phyloP scores from a whole-genome alignment of 768 basidiomycete genomes.

The Agaricus sinodeliciosus region DNA sequence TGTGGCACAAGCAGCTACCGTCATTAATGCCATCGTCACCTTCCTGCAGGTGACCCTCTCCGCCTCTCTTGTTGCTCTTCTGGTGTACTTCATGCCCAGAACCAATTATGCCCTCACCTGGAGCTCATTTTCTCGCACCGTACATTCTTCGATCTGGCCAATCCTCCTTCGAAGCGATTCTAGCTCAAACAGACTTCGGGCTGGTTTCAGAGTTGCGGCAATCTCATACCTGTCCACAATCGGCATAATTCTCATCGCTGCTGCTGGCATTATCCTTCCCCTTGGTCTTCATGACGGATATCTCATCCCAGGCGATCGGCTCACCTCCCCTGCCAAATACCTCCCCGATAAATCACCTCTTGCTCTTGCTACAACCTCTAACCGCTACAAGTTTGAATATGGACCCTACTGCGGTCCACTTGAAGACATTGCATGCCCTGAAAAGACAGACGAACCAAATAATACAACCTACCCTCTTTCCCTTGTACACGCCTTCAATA shows the following conservation, averaged over 20 bases:
- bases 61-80: conserved; percentile 15
- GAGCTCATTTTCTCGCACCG: conserved; percentile 13
- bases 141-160: conserved; percentile 17
- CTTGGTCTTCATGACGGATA: neutral
- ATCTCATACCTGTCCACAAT: neutral
- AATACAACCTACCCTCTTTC: conserved; percentile 11
- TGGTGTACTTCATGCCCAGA: conserved; percentile 12
- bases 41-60: conserved; percentile 15
- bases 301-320: neutral
- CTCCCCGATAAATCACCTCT: conserved; percentile 16
- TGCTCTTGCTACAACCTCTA: conserved; percentile 14
- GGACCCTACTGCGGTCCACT: conserved; percentile 14
- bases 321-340: conserved; percentile 4
- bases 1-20: conserved; percentile 18
- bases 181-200: neutral
- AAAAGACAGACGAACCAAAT: conserved; percentile 8
- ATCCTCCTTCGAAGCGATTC: conserved; percentile 14
- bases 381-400: conserved; percentile 10
- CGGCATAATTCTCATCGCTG: neutral
- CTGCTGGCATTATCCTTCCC: neutral
- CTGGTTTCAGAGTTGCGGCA: conserved; percentile 3
- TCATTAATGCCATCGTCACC: conserved; percentile 15
- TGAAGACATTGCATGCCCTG: conserved; percentile 13
- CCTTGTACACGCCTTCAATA: conserved; percentile 11
- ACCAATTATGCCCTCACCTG: conserved; percentile 15